phyloP scores from a whole-genome alignment of 164 flowering plant species.

The Buxus sempervirens region DNA sequence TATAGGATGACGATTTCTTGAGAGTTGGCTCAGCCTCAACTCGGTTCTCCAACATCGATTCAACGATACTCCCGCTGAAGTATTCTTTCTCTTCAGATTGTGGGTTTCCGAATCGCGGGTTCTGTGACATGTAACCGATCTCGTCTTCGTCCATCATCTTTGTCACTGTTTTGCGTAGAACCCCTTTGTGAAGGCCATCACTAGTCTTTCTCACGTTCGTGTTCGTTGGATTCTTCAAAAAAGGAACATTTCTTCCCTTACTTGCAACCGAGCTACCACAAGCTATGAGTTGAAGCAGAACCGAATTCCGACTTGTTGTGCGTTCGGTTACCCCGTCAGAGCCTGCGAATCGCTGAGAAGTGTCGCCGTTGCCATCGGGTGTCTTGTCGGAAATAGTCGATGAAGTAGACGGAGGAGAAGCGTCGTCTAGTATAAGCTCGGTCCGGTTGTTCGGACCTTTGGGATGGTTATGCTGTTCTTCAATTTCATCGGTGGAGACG shows the following conservation, averaged over 20 bases:
- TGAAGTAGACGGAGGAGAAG: conserved; percentile 44
- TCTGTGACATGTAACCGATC: conserved; percentile 69
- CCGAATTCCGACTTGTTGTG: conserved; percentile 42
- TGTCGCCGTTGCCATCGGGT: conserved; percentile 6
- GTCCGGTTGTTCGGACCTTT: conserved; percentile 16
- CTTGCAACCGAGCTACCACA: conserved; percentile 51
- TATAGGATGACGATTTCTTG: conserved; percentile 67
- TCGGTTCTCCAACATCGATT: conserved; percentile 42
- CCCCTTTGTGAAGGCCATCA: conserved; percentile 36
- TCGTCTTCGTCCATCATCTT: conserved; percentile 32
- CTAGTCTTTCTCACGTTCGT: conserved; percentile 21
- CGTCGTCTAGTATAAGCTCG: conserved; percentile 25
- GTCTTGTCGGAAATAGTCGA: conserved; percentile 36
- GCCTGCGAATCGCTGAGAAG: conserved; percentile 37
- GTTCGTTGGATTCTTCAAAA: conserved; percentile 12
- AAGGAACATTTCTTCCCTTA: conserved; percentile 27
- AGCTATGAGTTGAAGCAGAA: conserved; percentile 62
- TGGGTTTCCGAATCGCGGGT: conserved; percentile 71
- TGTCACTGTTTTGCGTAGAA: conserved; percentile 34
- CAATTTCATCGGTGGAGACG: conserved; percentile 55
- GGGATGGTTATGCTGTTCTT: conserved; percentile 16
- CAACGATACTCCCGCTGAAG: conserved; percentile 90
- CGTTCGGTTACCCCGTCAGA: conserved; percentile 22
- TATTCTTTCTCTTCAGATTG: conserved; percentile 81
- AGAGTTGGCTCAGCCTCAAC: conserved; percentile 25